phyloP scores from a whole-genome alignment of 306 rosid species.

The Arachis stenosperma region DNA sequence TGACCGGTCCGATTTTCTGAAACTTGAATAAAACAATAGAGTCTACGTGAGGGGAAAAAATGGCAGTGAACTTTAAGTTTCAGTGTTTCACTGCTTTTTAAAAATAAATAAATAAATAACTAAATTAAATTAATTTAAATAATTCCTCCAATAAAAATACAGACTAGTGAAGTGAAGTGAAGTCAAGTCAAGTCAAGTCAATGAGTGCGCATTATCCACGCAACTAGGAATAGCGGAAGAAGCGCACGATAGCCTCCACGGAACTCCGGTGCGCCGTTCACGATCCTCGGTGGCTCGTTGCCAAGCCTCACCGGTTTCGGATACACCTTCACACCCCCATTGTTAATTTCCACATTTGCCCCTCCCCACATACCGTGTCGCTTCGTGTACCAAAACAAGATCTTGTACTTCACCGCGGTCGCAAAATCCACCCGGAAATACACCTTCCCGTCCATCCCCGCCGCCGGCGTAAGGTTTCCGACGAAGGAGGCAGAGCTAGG shows the following conservation, averaged over 20 bases:
- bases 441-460: conserved; percentile 10
- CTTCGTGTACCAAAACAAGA: conserved; percentile 65
- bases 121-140: too few species aligned
- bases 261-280: conserved; percentile 51
- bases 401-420: conserved; percentile 80
- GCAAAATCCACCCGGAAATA: conserved; percentile 55
- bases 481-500: not conserved
- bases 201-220: conserved; percentile 3
- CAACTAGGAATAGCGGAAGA: conserved; percentile 37
- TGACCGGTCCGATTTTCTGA: too few species aligned
- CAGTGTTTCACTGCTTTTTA: too few species aligned
- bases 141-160: not conserved
- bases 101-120: too few species aligned
- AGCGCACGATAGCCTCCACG: conserved; percentile 38
- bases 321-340: conserved; percentile 41
- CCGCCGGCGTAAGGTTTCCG: conserved; percentile 41
- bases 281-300: not conserved
- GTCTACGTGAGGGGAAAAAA: too few species aligned
- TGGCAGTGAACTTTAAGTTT: too few species aligned
- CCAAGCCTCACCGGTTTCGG: conserved; percentile 58
- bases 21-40: too few species aligned
- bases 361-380: conserved; percentile 54
- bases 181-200: conserved; percentile 30
- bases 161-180: too few species aligned
- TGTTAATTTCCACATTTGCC: conserved; percentile 52